Evolutionary conservation across 2,329 filamentous ascomycete genomes (phyloP).

Genomic region (Bertia moriformis): DNA sequence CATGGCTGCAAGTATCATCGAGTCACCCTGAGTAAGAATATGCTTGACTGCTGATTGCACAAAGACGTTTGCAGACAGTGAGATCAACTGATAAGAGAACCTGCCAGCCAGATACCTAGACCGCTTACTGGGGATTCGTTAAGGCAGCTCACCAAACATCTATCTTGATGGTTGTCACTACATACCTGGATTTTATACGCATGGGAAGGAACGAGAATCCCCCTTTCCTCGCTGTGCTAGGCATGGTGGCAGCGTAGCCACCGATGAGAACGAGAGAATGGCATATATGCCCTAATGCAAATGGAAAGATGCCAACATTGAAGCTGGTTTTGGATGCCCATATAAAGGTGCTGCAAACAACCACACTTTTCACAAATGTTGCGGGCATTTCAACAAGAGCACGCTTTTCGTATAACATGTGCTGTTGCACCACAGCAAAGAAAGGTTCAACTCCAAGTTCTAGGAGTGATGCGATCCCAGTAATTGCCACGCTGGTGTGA

Average conservation of each 20-base stretch:
- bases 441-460: conserved; percentile 55
- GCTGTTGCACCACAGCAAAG: conserved; percentile 54
- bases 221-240: conserved; percentile 21
- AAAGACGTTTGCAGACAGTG: conserved; percentile 44
- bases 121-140: neutral
- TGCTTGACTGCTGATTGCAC: conserved; percentile 57
- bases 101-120: conserved; percentile 20
- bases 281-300: conserved; percentile 49
- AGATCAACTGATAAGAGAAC: conserved; percentile 38
- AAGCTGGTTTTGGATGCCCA: conserved; percentile 27
- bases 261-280: conserved; percentile 40
- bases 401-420: conserved; percentile 46
- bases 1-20: conserved; percentile 48
- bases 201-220: conserved; percentile 35
- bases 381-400: conserved; percentile 50
- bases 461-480: conserved; percentile 17
- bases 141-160: too few species aligned
- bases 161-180: conserved; percentile 1
- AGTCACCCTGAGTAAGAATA: conserved; percentile 57
- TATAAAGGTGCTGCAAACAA: conserved; percentile 43
- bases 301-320: conserved; percentile 47
- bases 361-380: conserved; percentile 44
- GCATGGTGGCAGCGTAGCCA: conserved; percentile 38
- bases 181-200: conserved; percentile 15
- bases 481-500: conserved; percentile 4